Base-by-base conservation (phyloP, 208 protist species). In the Leishmania martiniquensis region DNA sequence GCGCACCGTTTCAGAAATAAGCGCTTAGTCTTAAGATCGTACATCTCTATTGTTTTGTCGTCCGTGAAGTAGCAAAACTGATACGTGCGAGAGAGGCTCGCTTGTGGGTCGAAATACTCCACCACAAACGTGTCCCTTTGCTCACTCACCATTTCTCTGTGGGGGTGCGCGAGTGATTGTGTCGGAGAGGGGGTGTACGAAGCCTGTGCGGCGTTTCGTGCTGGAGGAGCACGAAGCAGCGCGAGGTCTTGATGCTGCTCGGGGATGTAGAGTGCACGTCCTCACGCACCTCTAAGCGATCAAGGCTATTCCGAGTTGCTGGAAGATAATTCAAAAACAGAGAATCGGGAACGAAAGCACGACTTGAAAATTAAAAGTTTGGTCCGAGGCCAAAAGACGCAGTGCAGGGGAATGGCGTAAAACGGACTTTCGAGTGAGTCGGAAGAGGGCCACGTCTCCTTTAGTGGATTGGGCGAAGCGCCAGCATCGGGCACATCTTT, bases 41-140 rank as follows among this genome's bases (percentile, higher is more conserved):
- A 96, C 96, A 99, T 99, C 81, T 99, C 98, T 76, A 99, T 95
- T 12, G 97, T 97, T 55, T 94, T 83, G 77, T 99, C 95, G 20
- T 90, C 86, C 2, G 87, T 75, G 81, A 92, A 97, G 84, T 96
- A 99, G 59, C 98, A 76, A n/a, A 99, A 80, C 57, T 95, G 87
- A 87, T 99, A 99, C 32, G 87, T 81, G 13, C 97, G 88, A 44
- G 88, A 89, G 47, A 99, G 66, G 63, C 85, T 95, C 37, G 98
- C 97, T 4, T 96, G 93, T 47, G 92, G 92, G 79, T 98, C 95
- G 70, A 89, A 94, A 83, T 98, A 98, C 76, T 98, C 93, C 13
- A 95, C 95, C 29, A 94, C 87, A 79, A 97, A 98, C 45, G 87
- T 82, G 74, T 94, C 89, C 12, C 94, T 90, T 55, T 82, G 80